A percentile compares a stretch with the other conserved stretches of the same genome.
phyloP scores from a whole-genome alignment of 441 rosid species.

The Melianthus villosus region DNA sequence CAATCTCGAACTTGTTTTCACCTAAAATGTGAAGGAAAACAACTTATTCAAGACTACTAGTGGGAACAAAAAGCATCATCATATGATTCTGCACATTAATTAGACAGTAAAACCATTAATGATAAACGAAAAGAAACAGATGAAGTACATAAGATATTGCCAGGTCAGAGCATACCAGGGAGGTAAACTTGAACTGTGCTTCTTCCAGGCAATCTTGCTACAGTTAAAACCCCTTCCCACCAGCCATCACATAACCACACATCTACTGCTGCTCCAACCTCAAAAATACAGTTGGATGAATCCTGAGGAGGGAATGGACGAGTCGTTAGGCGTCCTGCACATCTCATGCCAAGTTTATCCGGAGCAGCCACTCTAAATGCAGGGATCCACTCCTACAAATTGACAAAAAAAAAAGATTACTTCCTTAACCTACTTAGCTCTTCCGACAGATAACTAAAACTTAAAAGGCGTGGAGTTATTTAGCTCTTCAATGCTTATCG shows the following conservation, averaged over 20 bases:
- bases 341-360: conserved; percentile 77
- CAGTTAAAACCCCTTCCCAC: conserved; percentile 88
- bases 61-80: no score
- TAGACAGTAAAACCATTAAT: no score
- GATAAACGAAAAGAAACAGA: conserved; percentile 2
- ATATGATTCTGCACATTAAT: no score
- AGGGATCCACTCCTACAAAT: conserved; percentile 75
- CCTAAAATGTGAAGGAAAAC: conserved; percentile 22
- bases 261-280: conserved; percentile 66
- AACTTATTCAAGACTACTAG: no score
- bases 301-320: conserved; percentile 46
- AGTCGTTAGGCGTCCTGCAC: conserved; percentile 47
- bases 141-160: no score
- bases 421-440: not conserved
- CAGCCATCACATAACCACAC: conserved; percentile 99
- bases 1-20: conserved; percentile 42
- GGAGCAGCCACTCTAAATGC: conserved; percentile 47
- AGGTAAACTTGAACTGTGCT: conserved; percentile 41
- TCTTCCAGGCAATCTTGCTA: conserved; percentile 18
- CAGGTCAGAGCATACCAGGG: conserved; percentile 61
- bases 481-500: no score
- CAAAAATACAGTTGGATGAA: conserved; percentile 18
- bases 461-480: no score
- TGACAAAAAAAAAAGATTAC: not conserved
- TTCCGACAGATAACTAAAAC: no score